Conservation (phyloP, 179 eudicot genomes). For the Silene noctiflora region DNA sequence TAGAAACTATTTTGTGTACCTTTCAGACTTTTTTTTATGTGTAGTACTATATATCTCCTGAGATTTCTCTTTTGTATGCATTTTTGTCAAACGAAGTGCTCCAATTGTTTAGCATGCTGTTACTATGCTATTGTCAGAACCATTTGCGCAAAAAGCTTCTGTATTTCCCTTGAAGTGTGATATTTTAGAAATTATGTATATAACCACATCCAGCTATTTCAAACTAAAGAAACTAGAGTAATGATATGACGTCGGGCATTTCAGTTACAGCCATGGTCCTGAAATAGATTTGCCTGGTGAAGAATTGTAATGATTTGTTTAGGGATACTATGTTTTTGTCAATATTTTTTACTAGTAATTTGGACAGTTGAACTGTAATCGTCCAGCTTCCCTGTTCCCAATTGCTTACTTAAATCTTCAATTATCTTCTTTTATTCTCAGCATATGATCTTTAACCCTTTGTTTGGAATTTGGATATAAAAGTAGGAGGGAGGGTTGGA, state of each 20-base stretch:
- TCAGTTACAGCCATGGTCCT: background rate
- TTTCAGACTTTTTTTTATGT: no score
- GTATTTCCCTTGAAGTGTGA: background rate
- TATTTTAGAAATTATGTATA: background rate
- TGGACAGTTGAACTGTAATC: conserved; percentile 1
- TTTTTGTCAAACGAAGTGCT: background rate
- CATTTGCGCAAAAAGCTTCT: background rate
- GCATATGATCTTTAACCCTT: background rate
- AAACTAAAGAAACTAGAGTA: background rate
- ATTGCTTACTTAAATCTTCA: background rate
- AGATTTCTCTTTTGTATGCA: no score
- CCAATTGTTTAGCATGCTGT: background rate
- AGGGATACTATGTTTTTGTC: background rate
- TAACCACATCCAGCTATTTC: background rate
- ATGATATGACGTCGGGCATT: background rate
- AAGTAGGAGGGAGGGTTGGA: background rate
- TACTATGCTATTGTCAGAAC: background rate
- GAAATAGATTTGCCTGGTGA: background rate
- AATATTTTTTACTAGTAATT: background rate
- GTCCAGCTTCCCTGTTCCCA: background rate
- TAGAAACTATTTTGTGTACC: no score
- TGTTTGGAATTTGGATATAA: background rate
- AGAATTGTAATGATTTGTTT: background rate
- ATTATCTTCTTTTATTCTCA: background rate
- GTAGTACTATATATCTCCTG: no score